These are phyloP conservation scores for Arctostaphylos glauca DNA, from an alignment of 148 eudicot genomes.

Conservation along the genomic window DNA sequence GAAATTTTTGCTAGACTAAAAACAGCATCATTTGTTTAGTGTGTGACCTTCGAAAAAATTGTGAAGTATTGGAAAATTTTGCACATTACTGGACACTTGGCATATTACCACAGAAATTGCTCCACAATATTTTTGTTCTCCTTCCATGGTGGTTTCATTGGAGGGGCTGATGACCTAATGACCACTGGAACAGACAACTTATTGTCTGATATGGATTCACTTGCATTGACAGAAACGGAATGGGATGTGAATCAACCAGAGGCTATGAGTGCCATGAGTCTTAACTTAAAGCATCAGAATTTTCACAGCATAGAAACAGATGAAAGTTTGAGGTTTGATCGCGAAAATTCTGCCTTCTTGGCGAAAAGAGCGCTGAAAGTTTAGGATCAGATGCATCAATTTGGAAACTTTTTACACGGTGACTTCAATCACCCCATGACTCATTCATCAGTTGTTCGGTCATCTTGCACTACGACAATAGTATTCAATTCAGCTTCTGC, in stretches of 20 bases:
- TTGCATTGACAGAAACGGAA: conserved; percentile 91
- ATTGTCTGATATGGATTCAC: no score
- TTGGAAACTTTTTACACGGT: conserved; percentile 63
- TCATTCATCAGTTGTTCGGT: conserved; percentile 72
- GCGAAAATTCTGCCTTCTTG: conserved; percentile 34
- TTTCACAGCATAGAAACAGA: no score
- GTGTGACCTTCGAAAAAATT: no score
- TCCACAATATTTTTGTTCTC: conserved; percentile 21
- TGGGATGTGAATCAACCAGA: conserved; percentile 55
- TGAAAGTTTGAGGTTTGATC: conserved; percentile 41
- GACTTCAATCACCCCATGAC: no score
- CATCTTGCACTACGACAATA: conserved; percentile 78
- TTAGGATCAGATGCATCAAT: conserved; percentile 60
- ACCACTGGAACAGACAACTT: no score
- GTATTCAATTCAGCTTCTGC: conserved; percentile 69
- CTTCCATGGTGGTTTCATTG: conserved; percentile 37
- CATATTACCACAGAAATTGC: no score
- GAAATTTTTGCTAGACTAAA: no score
- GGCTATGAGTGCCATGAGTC: conserved; percentile 29
- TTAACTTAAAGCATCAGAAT: conserved; percentile 37
- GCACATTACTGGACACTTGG: no score
- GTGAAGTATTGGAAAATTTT: no score
- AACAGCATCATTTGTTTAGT: no score
- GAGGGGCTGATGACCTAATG: no score
- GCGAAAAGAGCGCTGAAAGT: conserved; percentile 30